Evolutionary conservation across 169 alveolate genomes (phyloP), one percentile per base, ranked within the genome.

Genomic region (Cryptosporidium sp.): DNA sequence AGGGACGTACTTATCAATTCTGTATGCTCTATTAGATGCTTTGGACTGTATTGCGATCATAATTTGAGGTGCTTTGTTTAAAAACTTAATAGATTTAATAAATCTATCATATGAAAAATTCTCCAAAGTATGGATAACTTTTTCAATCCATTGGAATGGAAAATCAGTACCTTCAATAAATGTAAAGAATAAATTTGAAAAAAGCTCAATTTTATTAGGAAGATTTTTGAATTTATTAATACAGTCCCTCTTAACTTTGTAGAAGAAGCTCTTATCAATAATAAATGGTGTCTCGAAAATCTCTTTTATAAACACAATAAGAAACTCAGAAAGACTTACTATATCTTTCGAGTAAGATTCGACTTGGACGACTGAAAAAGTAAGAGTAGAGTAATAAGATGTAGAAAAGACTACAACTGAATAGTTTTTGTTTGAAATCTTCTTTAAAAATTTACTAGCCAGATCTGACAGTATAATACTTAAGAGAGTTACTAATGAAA

Each of bases 61-160:
- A 33, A 53, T 73, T 39, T 73, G 86, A 23, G 86, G 86, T 31
- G 86, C 70, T 7, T 35, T 73, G 37, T 60, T 16, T 12, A 73
- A 37, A 3, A 56, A 42, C 45, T 39, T 73, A 0, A 73, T 16
- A 1, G 52, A 73, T 42, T 73, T 73, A 18, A 73, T 53, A 42
- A 73, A 73, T 16, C 70, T 31, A 12, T 53, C 71, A 9, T 52
- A 73, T 26, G 86, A 53, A 1, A 73, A 21, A 7, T 21, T 73
- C 39, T 73, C 86, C 52, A 73, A 7, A n/a, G 70, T 33, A n/a
- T 60, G 70, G 33, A 73, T 58, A 12, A 60, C 70, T 73, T 73
- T 73, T 31, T 73, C 71, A 18, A 73, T 60, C 86, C 86, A 73
- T n/a, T 53, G 71, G 26, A 53, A 73, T 33, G 86, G 86, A 16